Evolutionary conservation across 2,329 filamentous ascomycete genomes (phyloP).

Genomic region (Pseudophaeomoniella oleicola): DNA sequence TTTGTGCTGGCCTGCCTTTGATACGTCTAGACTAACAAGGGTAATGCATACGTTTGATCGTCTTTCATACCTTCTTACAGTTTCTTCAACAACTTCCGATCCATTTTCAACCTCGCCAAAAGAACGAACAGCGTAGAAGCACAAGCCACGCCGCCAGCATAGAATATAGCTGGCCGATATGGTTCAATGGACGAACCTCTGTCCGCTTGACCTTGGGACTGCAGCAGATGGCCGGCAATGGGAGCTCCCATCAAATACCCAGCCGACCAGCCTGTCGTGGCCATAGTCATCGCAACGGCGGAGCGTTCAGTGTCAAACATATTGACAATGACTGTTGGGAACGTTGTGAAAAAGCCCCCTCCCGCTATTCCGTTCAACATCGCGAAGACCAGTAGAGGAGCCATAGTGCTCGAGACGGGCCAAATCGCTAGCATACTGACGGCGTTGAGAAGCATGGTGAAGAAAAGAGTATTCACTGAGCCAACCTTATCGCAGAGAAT

Average conservation of each 20-base stretch:
- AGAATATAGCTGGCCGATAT: slow-evolving; percentile 49
- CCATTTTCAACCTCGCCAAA: slow-evolving; percentile 29
- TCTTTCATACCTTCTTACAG: slow-evolving; percentile 11
- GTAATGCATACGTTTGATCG: too few species aligned
- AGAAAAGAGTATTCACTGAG: slow-evolving; percentile 39
- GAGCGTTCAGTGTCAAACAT: slow-evolving; percentile 42
- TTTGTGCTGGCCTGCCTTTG: too few species aligned
- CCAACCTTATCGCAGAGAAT: slow-evolving; percentile 40
- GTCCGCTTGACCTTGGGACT: slow-evolving; percentile 37
- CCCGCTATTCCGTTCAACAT: slow-evolving; percentile 46
- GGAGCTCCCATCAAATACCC: slow-evolving; percentile 48
- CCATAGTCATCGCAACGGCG: slow-evolving; percentile 46
- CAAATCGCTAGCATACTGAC: slow-evolving; percentile 47
- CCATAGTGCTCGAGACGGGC: slow-evolving; percentile 42
- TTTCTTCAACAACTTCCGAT: slow-evolving; percentile 22
- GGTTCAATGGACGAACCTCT: slow-evolving; percentile 35
- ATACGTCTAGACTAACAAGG: too few species aligned
- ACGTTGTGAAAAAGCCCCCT: slow-evolving; percentile 49
- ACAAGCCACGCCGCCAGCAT: slow-evolving; percentile 41
- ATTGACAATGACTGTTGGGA: slow-evolving; percentile 47
- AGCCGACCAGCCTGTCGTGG: slow-evolving; percentile 44
- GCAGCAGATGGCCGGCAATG: slow-evolving; percentile 45
- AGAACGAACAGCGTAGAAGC: slow-evolving; percentile 28
- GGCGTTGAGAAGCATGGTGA: slow-evolving; percentile 36
- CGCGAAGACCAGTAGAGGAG: slow-evolving; percentile 40